phyloP scores from a whole-genome alignment of 2,329 filamentous ascomycete species.

The Aquanectria penicillioides region DNA sequence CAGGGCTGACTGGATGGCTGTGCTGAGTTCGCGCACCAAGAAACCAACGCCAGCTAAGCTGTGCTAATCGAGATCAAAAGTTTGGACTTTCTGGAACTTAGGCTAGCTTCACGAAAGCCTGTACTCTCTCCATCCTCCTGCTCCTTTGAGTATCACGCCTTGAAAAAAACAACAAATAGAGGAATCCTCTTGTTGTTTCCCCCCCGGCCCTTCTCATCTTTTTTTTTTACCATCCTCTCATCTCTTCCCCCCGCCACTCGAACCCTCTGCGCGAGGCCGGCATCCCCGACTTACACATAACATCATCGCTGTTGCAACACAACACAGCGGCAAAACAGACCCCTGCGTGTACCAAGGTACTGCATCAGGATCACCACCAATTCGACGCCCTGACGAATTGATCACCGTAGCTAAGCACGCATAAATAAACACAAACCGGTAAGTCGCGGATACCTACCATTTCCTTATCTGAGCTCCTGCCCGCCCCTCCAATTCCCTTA shows the following conservation, averaged over 20 bases:
- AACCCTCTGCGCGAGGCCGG: constrained; percentile 22
- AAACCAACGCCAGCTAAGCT: constrained; percentile 33
- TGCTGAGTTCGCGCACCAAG: constrained; percentile 41
- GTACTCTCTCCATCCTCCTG: constrained; percentile 25
- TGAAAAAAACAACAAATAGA: constrained; percentile 21
- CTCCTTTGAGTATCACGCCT: constrained; percentile 28
- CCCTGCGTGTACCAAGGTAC: constrained; percentile 23
- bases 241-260: constrained; percentile 10
- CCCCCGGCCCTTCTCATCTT: neutral
- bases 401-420: constrained; percentile 19
- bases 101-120: constrained; percentile 24
- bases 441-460: constrained; percentile 19
- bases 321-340: constrained; percentile 26
- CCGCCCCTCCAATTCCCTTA: constrained; percentile 23
- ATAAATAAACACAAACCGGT: constrained; percentile 22
- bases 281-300: constrained; percentile 38
- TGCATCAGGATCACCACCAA: constrained; percentile 14
- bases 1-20: constrained; percentile 45
- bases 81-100: constrained; percentile 28
- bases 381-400: constrained; percentile 24
- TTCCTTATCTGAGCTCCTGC: constrained; percentile 15
- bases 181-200: constrained; percentile 23
- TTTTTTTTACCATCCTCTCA: constrained; percentile 13
- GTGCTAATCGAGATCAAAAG: constrained; percentile 42
- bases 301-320: constrained; percentile 27